Evolutionary conservation across 768 basidiomycete species (phyloP).

Genomic region (Hemileccinum rubropunctum): DNA sequence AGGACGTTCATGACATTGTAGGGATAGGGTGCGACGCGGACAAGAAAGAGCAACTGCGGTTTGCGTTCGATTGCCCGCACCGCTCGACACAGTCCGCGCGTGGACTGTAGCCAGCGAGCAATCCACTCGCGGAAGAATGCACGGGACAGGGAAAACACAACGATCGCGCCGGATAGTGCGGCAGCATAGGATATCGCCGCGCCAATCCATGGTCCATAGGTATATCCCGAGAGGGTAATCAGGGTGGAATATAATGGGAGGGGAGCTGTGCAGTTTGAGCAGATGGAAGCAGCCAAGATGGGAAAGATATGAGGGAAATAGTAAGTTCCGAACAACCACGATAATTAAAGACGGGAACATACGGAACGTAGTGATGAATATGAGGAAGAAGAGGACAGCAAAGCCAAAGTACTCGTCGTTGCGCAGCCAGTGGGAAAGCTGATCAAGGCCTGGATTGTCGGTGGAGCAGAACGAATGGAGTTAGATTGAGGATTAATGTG

Average conservation of each 20-base stretch:
- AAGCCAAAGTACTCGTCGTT: constrained; percentile 72
- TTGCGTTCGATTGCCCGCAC: constrained; percentile 85
- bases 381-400: constrained; percentile 74
- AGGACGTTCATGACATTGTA: constrained; percentile 96
- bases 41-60: constrained; percentile 85
- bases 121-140: constrained; percentile 70
- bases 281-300: constrained; percentile 8
- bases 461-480: neutral
- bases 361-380: constrained; percentile 88
- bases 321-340: constrained; percentile 10
- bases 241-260: constrained; percentile 91
- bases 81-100: constrained; percentile 71
- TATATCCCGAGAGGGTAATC: constrained; percentile 90
- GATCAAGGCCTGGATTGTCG: constrained; percentile 64
- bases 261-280: constrained; percentile 53
- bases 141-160: constrained; percentile 80
- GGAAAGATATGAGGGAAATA: neutral
- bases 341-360: constrained; percentile 32
- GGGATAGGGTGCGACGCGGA: constrained; percentile 88
- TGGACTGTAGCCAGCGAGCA: constrained; percentile 66
- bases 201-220: constrained; percentile 81
- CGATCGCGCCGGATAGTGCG: constrained; percentile 78
- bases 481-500: neutral
- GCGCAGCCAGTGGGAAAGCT: constrained; percentile 75
- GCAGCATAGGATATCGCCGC: constrained; percentile 86